phyloP scores from a whole-genome alignment of 2,329 filamentous ascomycete species.

The Cladophialophora exuberans region DNA sequence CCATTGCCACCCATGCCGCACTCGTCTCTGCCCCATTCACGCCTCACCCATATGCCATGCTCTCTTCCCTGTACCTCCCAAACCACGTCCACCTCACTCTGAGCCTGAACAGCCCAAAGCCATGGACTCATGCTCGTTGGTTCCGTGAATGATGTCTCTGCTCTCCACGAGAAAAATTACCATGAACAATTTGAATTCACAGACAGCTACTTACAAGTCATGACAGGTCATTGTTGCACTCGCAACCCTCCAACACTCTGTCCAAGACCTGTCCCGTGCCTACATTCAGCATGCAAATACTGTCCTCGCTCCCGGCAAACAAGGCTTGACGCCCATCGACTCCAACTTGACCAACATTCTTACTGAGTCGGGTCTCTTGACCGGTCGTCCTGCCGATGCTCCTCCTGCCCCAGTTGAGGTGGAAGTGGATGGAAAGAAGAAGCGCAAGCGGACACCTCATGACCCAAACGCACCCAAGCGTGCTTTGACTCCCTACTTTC shows the following conservation, averaged over 20 bases:
- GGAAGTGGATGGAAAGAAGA: slow-evolving; percentile 71
- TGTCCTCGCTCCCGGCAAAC: slow-evolving; percentile 67
- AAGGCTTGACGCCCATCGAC: slow-evolving; percentile 52
- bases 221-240: slow-evolving; percentile 74
- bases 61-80: slow-evolving; percentile 12
- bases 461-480: slow-evolving; percentile 96
- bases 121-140: slow-evolving; percentile 2
- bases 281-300: slow-evolving; percentile 89
- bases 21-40: not conserved
- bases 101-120: slow-evolving; percentile 5
- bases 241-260: slow-evolving; percentile 75
- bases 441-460: slow-evolving; percentile 82
- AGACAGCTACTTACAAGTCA: slow-evolving; percentile 42
- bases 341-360: slow-evolving; percentile 53
- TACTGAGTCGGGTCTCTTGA: slow-evolving; percentile 49
- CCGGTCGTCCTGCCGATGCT: slow-evolving; percentile 38
- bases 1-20: not conserved
- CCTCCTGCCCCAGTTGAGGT: slow-evolving; percentile 38
- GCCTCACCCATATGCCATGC: not conserved
- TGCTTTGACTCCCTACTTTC: slow-evolving; percentile 90
- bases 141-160: slow-evolving; percentile 14
- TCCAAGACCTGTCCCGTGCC: slow-evolving; percentile 78
- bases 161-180: slow-evolving; percentile 5
- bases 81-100: not conserved
- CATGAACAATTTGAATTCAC: slow-evolving; percentile 19